phyloP scores from a whole-genome alignment of 2,329 filamentous ascomycete species.

The Paraphoma chrysanthemicola region DNA sequence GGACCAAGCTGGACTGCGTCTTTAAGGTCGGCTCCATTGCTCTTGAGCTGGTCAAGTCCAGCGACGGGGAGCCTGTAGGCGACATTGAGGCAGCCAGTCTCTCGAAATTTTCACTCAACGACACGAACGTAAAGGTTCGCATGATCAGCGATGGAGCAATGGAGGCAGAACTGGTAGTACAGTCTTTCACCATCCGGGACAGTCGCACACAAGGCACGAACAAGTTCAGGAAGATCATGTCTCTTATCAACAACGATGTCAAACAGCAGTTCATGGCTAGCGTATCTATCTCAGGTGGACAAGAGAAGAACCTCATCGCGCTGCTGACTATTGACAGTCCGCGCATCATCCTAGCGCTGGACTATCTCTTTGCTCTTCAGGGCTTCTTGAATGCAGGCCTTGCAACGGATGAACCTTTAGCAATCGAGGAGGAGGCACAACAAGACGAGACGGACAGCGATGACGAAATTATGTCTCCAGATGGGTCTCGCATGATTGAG shows the following conservation, averaged over 20 bases:
- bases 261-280: constrained; percentile 98
- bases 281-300: constrained; percentile 86
- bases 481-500: constrained; percentile 30
- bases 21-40: constrained; percentile 90
- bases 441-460: constrained; percentile 57
- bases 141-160: constrained; percentile 92
- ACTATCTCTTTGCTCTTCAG: constrained; percentile 92
- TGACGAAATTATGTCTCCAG: constrained; percentile 45
- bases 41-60: constrained; percentile 82
- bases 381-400: constrained; percentile 78
- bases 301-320: constrained; percentile 82
- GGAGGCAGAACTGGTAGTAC: constrained; percentile 90
- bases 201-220: constrained; percentile 88
- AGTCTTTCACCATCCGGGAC: constrained; percentile 93
- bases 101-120: constrained; percentile 92
- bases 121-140: constrained; percentile 87
- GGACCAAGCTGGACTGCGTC: constrained; percentile 91
- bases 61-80: constrained; percentile 78
- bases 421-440: constrained; percentile 65
- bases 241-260: constrained; percentile 89
- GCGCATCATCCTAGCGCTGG: constrained; percentile 90
- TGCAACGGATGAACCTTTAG: constrained; percentile 61
- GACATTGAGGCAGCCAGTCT: constrained; percentile 80
- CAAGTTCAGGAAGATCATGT: constrained; percentile 98
- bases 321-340: constrained; percentile 95